Conservation (phyloP, 1,139 yeast genomes). For the Candida gigantensis region DNA sequence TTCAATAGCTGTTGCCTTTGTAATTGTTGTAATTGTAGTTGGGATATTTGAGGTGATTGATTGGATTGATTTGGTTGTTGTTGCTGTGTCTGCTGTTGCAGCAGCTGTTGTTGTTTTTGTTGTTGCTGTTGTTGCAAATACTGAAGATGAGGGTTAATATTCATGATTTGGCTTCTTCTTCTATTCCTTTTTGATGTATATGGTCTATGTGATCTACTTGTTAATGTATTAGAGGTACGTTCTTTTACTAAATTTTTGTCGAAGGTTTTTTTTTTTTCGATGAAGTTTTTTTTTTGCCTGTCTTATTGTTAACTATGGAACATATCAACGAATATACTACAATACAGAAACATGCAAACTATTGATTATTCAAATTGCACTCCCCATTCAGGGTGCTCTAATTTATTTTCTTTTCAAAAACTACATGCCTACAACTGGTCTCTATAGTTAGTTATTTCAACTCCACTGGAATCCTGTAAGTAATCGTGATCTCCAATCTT, state of each 20-base stretch:
- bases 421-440: slow-evolving; percentile 25
- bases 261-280: no score
- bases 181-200: not conserved
- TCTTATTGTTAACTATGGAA: not conserved
- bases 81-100: slow-evolving; percentile 31
- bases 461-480: slow-evolving; percentile 27
- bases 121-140: slow-evolving; percentile 40
- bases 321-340: no score
- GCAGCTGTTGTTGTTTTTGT: slow-evolving; percentile 38
- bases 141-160: slow-evolving; percentile 47
- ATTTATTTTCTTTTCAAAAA: not conserved
- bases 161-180: slow-evolving; percentile 28
- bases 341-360: not conserved
- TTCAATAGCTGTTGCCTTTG: slow-evolving; percentile 42
- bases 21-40: slow-evolving; percentile 41
- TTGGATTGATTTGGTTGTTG: slow-evolving; percentile 20
- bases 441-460: slow-evolving; percentile 21
- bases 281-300: slow-evolving; percentile 2
- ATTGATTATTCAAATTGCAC: no score
- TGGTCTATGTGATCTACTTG: no score
- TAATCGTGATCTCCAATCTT: slow-evolving; percentile 49
- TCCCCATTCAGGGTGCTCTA: not conserved
- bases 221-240: no score
- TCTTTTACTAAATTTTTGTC: no score
- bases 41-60: slow-evolving; percentile 43